These are phyloP conservation scores for Brettanomyces custersianus DNA, from an alignment of 805 yeast genomes.

Conservation along the genomic window DNA sequence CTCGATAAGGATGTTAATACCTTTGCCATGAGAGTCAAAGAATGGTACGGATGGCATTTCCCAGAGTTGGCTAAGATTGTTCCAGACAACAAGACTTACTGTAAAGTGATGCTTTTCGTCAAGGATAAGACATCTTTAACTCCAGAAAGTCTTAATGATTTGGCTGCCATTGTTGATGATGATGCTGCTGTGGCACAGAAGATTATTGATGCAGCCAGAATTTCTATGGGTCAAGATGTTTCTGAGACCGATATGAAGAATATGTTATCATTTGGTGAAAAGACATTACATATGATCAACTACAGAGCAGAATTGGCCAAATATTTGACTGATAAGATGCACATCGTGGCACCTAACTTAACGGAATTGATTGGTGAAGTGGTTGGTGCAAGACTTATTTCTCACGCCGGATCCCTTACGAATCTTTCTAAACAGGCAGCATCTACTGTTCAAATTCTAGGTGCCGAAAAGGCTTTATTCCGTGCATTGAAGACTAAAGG, in stretches of 20 bases:
- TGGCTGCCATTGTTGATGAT: conserved; percentile 84
- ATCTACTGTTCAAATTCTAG: conserved; percentile 94
- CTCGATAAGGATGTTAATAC: conserved; percentile 97
- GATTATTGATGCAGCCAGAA: conserved; percentile 89
- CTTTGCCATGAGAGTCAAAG: conserved; percentile 93
- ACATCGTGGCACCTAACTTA: conserved; percentile 94
- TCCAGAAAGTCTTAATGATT: conserved; percentile 78
- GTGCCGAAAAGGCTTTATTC: conserved; percentile 95
- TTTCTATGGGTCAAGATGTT: conserved; percentile 98
- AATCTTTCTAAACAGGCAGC: conserved; percentile 97
- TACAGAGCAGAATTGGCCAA: conserved; percentile 78
- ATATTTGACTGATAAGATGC: conserved; percentile 92
- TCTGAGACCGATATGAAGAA: conserved; percentile 91
- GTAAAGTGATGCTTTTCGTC: conserved; percentile 72
- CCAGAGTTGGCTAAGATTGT: conserved; percentile 92
- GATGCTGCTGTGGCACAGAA: conserved; percentile 89
- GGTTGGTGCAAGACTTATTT: conserved; percentile 96
- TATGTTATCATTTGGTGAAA: conserved; percentile 82
- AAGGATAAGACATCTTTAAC: conserved; percentile 78
- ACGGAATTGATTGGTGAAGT: conserved; percentile 97
- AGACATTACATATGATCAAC: conserved; percentile 86
- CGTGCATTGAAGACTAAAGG: conserved; percentile 95
- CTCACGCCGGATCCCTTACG: conserved; percentile 97
- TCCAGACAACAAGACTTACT: conserved; percentile 80
- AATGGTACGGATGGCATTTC: conserved; percentile 99